These are phyloP conservation scores for Zarea fungicola DNA, from an alignment of 2,329 filamentous ascomycete genomes.

Conservation along the genomic window DNA sequence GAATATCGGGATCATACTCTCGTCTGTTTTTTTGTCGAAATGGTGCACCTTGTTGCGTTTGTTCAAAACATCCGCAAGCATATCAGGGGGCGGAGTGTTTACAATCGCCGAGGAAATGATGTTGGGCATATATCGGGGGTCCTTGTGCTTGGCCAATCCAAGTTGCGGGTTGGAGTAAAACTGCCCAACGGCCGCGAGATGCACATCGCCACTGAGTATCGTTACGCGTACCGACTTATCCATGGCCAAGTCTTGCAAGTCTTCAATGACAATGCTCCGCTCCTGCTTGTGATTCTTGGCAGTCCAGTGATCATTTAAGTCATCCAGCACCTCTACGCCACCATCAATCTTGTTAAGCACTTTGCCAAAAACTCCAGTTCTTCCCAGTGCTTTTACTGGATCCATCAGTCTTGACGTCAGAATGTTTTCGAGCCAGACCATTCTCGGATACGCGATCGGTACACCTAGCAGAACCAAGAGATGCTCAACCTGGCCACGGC, in stretches of 20 bases:
- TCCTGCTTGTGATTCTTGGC: constrained; percentile 91
- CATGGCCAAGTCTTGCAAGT: constrained; percentile 87
- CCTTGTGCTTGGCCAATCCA: constrained; percentile 73
- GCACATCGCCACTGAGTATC: constrained; percentile 88
- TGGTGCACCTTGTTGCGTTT: constrained; percentile 81
- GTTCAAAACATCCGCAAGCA: constrained; percentile 88
- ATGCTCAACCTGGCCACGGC: constrained; percentile 81
- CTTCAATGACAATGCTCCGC: constrained; percentile 78
- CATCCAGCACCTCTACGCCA: constrained; percentile 85
- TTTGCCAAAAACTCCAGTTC: constrained; percentile 71
- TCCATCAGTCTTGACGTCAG: constrained; percentile 82
- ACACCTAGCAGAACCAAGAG: constrained; percentile 82
- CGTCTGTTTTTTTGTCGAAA: constrained; percentile 73
- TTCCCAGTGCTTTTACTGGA: constrained; percentile 82
- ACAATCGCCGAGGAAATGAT: constrained; percentile 91
- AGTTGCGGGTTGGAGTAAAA: constrained; percentile 91
- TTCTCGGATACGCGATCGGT: constrained; percentile 73
- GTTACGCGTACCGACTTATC: constrained; percentile 90
- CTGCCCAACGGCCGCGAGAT: constrained; percentile 85
- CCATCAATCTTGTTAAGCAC: constrained; percentile 88
- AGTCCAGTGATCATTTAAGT: constrained; percentile 96
- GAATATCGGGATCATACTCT: constrained; percentile 95
- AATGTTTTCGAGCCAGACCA: constrained; percentile 67
- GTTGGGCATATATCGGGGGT: constrained; percentile 96
- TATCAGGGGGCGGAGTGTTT: constrained; percentile 81